A percentile compares a stretch with the other conserved stretches of the same genome.
phyloP scores from a whole-genome alignment of 345 rosid species.

The Odontarrhena argentea region DNA sequence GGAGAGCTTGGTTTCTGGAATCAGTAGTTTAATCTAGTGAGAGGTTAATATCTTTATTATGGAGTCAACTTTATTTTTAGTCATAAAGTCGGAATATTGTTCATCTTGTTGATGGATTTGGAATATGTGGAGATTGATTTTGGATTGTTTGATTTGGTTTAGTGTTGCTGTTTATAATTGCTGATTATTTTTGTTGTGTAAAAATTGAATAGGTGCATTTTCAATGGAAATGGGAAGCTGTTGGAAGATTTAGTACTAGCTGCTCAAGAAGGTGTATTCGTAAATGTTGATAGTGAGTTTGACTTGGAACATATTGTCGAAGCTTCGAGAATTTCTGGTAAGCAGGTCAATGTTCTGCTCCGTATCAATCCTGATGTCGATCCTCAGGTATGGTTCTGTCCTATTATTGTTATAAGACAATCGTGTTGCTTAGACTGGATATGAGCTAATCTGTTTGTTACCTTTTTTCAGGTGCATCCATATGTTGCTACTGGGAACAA shows the following conservation, averaged over 20 bases:
- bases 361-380: slow-evolving; percentile 99
- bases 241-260: slow-evolving; percentile 94
- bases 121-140: background rate
- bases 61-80: background rate
- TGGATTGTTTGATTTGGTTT: background rate
- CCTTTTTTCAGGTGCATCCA: slow-evolving; percentile 74
- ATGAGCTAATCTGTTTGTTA: slow-evolving; percentile 10
- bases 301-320: slow-evolving; percentile 86
- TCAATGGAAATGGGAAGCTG: slow-evolving; percentile 91
- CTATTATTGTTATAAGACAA: background rate
- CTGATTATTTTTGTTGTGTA: slow-evolving; percentile 1
- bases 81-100: background rate
- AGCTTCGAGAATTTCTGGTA: slow-evolving; percentile 83
- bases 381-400: slow-evolving; percentile 69
- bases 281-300: slow-evolving; percentile 94
- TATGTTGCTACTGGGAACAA: slow-evolving; percentile 98
- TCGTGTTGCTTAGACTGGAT: background rate
- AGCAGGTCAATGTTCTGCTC: slow-evolving; percentile 86
- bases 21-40: background rate
- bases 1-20: background rate
- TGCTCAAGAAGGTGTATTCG: slow-evolving; percentile 91
- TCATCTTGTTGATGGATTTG: slow-evolving; percentile 22
- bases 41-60: background rate
- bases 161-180: background rate
- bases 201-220: slow-evolving; percentile 67